Conservation (phyloP, 805 yeast species). For the Yarrowia alimentaria region DNA sequence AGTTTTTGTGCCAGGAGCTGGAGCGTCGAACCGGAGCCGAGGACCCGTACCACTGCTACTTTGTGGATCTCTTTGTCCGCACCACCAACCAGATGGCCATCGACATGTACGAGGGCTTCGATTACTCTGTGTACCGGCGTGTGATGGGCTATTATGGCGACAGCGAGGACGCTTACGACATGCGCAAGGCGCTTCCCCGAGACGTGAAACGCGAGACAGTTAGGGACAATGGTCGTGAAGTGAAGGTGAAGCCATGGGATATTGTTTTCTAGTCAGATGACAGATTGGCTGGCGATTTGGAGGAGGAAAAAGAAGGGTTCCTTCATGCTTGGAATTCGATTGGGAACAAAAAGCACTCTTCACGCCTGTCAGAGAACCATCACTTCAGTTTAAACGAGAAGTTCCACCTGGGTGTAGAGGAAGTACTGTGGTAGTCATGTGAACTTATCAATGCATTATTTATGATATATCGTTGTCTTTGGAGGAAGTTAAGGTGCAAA, state of each 20-base stretch:
- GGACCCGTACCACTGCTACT: slow-evolving; percentile 74
- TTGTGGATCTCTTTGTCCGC: slow-evolving; percentile 88
- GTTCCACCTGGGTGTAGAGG: too few species aligned
- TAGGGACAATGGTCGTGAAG: slow-evolving; percentile 13
- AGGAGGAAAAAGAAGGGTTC: too few species aligned
- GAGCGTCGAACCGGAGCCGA: slow-evolving; percentile 67
- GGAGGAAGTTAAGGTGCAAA: too few species aligned
- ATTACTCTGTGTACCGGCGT: slow-evolving; percentile 79
- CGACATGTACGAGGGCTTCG: slow-evolving; percentile 78
- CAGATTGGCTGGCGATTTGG: neutral
- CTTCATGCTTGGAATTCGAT: too few species aligned
- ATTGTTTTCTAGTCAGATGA: slow-evolving; percentile 1
- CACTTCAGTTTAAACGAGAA: too few species aligned
- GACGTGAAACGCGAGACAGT: slow-evolving; percentile 20
- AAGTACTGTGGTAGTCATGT: too few species aligned
- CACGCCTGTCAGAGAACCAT: too few species aligned
- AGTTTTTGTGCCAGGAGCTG: slow-evolving; percentile 68
- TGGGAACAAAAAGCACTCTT: too few species aligned
- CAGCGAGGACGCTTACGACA: slow-evolving; percentile 45
- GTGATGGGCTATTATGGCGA: slow-evolving; percentile 85
- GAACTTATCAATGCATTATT: too few species aligned
- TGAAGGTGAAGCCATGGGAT: slow-evolving; percentile 24
- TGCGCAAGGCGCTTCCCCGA: slow-evolving; percentile 84
- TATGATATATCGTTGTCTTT: too few species aligned
- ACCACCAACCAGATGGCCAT: slow-evolving; percentile 80